Conservation (phyloP, 2,329 filamentous ascomycete genomes). For the Xylaria sp. region DNA sequence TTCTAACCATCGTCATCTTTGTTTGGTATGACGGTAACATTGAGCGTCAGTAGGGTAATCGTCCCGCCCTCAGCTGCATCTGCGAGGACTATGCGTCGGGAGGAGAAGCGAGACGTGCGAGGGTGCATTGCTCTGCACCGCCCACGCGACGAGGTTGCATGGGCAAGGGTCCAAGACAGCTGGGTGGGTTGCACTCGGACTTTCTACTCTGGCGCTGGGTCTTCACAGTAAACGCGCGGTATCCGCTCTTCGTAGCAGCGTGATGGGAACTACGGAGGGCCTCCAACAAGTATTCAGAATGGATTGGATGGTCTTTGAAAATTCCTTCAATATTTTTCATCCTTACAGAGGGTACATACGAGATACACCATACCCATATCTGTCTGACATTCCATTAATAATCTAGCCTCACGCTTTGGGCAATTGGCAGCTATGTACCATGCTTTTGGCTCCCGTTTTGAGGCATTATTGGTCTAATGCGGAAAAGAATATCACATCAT, state of each 20-base stretch:
- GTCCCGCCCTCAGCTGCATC: slow-evolving; percentile 29
- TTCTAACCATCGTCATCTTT: neutral
- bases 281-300: neutral
- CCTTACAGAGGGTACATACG: slow-evolving; percentile 7
- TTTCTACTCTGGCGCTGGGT: slow-evolving; percentile 14
- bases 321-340: slow-evolving; percentile 5
- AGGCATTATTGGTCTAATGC: slow-evolving; percentile 24
- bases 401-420: slow-evolving; percentile 1
- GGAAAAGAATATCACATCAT: slow-evolving; percentile 35
- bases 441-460: slow-evolving; percentile 16
- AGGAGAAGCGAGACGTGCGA: slow-evolving; percentile 15
- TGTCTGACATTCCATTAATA: slow-evolving; percentile 5
- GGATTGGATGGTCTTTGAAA: neutral
- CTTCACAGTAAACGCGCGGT: neutral
- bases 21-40: slow-evolving; percentile 10
- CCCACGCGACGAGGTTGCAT: slow-evolving; percentile 40
- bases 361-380: slow-evolving; percentile 6
- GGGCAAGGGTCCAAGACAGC: slow-evolving; percentile 19
- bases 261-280: slow-evolving; percentile 12
- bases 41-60: neutral
- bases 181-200: slow-evolving; percentile 30
- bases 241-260: slow-evolving; percentile 19
- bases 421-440: neutral
- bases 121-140: slow-evolving; percentile 26
- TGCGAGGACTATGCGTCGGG: slow-evolving; percentile 34